These are phyloP conservation scores for Myochromella boudieri DNA, from an alignment of 768 basidiomycete species.

Conservation along the genomic window DNA sequence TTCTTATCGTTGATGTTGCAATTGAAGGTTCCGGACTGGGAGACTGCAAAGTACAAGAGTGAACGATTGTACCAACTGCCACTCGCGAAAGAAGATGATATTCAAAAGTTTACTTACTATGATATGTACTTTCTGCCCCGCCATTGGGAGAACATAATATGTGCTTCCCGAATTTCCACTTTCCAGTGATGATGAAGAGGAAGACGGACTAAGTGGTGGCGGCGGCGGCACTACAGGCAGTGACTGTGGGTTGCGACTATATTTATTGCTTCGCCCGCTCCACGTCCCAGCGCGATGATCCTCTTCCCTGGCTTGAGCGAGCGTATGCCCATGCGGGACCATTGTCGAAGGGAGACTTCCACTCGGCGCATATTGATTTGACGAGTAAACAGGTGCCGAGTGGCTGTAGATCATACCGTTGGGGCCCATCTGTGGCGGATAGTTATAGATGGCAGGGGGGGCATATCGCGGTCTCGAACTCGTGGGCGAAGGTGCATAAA, in stretches of 20 bases:
- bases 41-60: slow-evolving; percentile 24
- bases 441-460: slow-evolving; percentile 59
- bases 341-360: neutral
- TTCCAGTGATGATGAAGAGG: slow-evolving; percentile 39
- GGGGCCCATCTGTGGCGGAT: slow-evolving; percentile 50
- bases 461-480: slow-evolving; percentile 52
- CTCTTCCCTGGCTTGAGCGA: slow-evolving; percentile 39
- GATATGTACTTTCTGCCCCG: slow-evolving; percentile 74
- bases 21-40: slow-evolving; percentile 50
- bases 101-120: slow-evolving; percentile 50
- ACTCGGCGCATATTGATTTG: slow-evolving; percentile 28
- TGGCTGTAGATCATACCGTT: slow-evolving; percentile 70
- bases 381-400: slow-evolving; percentile 51
- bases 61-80: neutral
- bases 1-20: slow-evolving; percentile 57
- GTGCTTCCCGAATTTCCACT: slow-evolving; percentile 66
- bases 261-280: slow-evolving; percentile 20
- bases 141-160: slow-evolving; percentile 70
- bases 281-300: slow-evolving; percentile 15
- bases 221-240: slow-evolving; percentile 20
- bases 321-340: slow-evolving; percentile 4
- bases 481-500: slow-evolving; percentile 54
- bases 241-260: slow-evolving; percentile 27
- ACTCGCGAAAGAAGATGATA: neutral
- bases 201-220: slow-evolving; percentile 21